Percentiles rank a stretch among this genome's conserved stretches.
Conservation (phyloP, 306 rosid genomes). For the Mimosa pudica region DNA sequence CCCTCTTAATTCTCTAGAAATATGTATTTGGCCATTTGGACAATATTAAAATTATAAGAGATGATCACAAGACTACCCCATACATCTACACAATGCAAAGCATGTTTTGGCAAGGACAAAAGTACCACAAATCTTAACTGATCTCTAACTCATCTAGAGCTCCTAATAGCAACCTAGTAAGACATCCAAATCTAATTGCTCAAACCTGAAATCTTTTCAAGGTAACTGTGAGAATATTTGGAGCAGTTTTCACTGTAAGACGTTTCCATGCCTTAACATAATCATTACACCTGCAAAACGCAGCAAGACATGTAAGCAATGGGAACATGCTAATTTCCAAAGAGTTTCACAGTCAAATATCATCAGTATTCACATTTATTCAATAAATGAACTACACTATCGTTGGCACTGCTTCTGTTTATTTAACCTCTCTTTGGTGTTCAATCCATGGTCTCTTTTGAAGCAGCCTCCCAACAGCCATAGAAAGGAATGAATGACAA, state of each 20-base stretch:
- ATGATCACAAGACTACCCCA: no score
- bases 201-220: slow-evolving; percentile 97
- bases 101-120: no score
- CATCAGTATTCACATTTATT: neutral
- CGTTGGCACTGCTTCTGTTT: neutral
- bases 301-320: slow-evolving; percentile 32
- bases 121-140: no score
- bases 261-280: slow-evolving; percentile 95
- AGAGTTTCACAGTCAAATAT: neutral
- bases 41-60: no score
- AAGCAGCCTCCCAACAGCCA: neutral
- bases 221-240: slow-evolving; percentile 92
- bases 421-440: slow-evolving; percentile 4
- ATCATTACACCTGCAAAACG: slow-evolving; percentile 84
- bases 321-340: slow-evolving; percentile 7
- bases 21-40: no score
- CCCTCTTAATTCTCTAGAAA: neutral
- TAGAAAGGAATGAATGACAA: neutral
- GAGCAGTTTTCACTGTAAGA: slow-evolving; percentile 80
- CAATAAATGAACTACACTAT: neutral
- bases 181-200: slow-evolving; percentile 11
- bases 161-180: no score
- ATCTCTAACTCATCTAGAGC: no score
- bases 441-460: slow-evolving; percentile 5
- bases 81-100: no score